These are phyloP conservation scores for Vigna nakashimae DNA, from an alignment of 306 rosid species.

Conservation along the genomic window DNA sequence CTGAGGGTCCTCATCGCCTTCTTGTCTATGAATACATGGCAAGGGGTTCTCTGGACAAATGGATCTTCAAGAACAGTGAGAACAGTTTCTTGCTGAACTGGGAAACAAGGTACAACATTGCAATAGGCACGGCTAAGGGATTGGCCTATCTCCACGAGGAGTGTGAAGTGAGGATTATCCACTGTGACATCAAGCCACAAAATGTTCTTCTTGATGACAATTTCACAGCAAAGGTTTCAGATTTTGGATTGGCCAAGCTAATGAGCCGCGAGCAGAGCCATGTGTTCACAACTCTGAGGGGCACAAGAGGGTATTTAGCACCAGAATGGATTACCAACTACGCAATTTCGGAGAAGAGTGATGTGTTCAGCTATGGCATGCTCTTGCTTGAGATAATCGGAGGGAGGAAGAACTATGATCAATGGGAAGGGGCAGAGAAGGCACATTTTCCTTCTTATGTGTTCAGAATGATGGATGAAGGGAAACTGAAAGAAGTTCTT, in stretches of 20 bases:
- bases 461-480: constrained; percentile 74
- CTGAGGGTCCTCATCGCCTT: constrained; percentile 71
- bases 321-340: constrained; percentile 96
- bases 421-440: constrained; percentile 69
- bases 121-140: constrained; percentile 91
- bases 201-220: constrained; percentile 88
- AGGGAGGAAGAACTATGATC: constrained; percentile 87
- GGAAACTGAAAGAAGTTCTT: constrained; percentile 55
- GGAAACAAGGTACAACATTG: constrained; percentile 83
- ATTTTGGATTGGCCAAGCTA: constrained; percentile 88
- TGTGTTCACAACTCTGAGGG: constrained; percentile 86
- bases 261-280: constrained; percentile 90
- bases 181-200: constrained; percentile 88
- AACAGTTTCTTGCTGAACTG: constrained; percentile 66
- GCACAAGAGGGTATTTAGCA: constrained; percentile 93
- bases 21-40: constrained; percentile 82
- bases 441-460: constrained; percentile 86
- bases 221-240: constrained; percentile 79
- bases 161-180: constrained; percentile 85
- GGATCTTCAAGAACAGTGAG: constrained; percentile 72
- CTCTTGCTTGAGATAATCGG: constrained; percentile 81
- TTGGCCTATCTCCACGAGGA: constrained; percentile 93
- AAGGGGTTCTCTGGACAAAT: constrained; percentile 78
- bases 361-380: constrained; percentile 93
- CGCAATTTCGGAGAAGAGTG: constrained; percentile 96